Percentiles rank a stretch among this genome's conserved stretches.
Conservation (phyloP, 805 yeast genomes). For the Candida khao-thaluensis region DNA sequence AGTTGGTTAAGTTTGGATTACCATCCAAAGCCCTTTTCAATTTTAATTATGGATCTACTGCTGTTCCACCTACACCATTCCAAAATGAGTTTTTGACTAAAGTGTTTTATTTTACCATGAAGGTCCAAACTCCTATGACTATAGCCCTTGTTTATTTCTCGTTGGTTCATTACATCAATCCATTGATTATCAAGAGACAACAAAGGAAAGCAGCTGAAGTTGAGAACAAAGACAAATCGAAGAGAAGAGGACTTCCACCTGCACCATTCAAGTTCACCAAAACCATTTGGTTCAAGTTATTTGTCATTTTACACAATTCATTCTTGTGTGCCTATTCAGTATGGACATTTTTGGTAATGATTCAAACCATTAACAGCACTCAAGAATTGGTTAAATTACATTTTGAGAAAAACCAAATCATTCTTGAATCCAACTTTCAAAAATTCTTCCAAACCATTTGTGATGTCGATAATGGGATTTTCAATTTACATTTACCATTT, state of each 20-base stretch:
- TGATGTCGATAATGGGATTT: conserved; percentile 58
- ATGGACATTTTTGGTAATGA: conserved; percentile 73
- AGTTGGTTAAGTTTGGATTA: conserved; percentile 31
- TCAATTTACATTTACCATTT: conserved; percentile 29
- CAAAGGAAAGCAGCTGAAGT: conserved; percentile 22
- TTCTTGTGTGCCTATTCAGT: conserved; percentile 63
- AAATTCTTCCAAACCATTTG: conserved; percentile 63
- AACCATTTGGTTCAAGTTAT: conserved; percentile 44
- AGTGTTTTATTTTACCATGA: conserved; percentile 44
- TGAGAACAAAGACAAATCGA: conserved; percentile 15
- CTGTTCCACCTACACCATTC: conserved; percentile 38
- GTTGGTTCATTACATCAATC: conserved; percentile 55
- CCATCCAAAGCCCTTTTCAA: conserved; percentile 33
- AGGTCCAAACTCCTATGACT: conserved; percentile 52
- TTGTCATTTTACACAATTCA: conserved; percentile 61
- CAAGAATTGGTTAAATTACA: conserved; percentile 22
- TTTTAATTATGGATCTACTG: conserved; percentile 29
- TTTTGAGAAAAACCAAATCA: conserved; percentile 18
- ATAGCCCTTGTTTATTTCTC: conserved; percentile 60
- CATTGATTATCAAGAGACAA: conserved; percentile 47
- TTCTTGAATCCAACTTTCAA: conserved; percentile 28
- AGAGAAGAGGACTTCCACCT: conserved; percentile 43
- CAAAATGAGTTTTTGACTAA: conserved; percentile 25
- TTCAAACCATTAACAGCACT: conserved; percentile 46
- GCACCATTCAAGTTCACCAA: conserved; percentile 54